These are phyloP conservation scores for Piper longum DNA, from an alignment of 164 flowering plant species.

Conservation along the genomic window DNA sequence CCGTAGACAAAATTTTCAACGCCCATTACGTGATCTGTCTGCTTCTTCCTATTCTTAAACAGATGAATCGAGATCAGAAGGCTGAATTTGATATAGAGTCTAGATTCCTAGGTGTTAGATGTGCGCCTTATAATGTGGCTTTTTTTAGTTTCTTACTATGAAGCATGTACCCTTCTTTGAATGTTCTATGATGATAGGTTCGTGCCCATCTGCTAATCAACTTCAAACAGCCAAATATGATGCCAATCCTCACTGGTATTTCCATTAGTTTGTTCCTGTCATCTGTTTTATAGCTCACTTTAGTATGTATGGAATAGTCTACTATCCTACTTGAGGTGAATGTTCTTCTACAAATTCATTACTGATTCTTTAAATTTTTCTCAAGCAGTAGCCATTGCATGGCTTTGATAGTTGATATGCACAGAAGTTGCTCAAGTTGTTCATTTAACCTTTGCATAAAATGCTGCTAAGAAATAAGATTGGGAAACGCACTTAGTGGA, in stretches of 20 bases:
- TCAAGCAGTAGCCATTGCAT: constrained; percentile 50
- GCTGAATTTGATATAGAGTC: constrained; percentile 54
- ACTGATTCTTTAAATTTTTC: constrained; percentile 6
- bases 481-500: constrained; percentile 18
- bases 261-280: background rate
- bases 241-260: constrained; percentile 39
- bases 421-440: constrained; percentile 63
- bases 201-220: constrained; percentile 16
- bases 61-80: constrained; percentile 41
- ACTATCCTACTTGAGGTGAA: background rate
- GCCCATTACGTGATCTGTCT: constrained; percentile 50
- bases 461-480: constrained; percentile 40
- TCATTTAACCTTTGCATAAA: constrained; percentile 60
- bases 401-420: constrained; percentile 42
- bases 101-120: constrained; percentile 56
- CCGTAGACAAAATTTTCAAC: constrained; percentile 24
- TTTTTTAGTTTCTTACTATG: background rate
- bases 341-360: background rate
- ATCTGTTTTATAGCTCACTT: background rate
- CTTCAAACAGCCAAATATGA: constrained; percentile 27
- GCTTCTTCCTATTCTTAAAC: constrained; percentile 59
- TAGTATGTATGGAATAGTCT: background rate
- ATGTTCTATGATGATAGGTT: constrained; percentile 23
- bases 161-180: constrained; percentile 3
- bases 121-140: background rate